A percentile compares a stretch with the other conserved stretches of the same genome.
These are phyloP conservation scores for Neofusicoccum parvum DNA, from an alignment of 2,329 filamentous ascomycete species.

Conservation along the genomic window DNA sequence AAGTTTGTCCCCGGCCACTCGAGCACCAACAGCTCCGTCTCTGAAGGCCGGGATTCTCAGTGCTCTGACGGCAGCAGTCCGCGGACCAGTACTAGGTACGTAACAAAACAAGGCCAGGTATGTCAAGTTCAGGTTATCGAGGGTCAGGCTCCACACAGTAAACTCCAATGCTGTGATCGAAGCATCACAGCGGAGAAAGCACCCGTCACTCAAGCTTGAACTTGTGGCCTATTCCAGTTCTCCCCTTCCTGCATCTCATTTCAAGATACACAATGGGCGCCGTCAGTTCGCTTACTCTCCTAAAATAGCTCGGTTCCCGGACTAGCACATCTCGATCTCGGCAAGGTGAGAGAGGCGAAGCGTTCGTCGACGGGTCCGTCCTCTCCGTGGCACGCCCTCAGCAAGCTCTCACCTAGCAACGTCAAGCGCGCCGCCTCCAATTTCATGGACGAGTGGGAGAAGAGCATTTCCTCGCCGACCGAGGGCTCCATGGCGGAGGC, in stretches of 20 bases:
- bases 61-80: constrained; percentile 48
- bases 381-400: constrained; percentile 69
- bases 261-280: not conserved
- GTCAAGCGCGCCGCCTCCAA: constrained; percentile 81
- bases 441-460: constrained; percentile 91
- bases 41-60: constrained; percentile 50
- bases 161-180: not conserved
- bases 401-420: constrained; percentile 72
- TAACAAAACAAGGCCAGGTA: constrained; percentile 25
- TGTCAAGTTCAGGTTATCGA: constrained; percentile 20
- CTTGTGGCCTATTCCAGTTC: constrained; percentile 21
- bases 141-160: not conserved
- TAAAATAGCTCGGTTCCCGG: constrained; percentile 7
- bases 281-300: not conserved
- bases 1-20: constrained; percentile 41
- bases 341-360: constrained; percentile 11
- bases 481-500: constrained; percentile 16
- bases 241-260: constrained; percentile 30
- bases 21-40: constrained; percentile 49
- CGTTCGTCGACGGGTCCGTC: constrained; percentile 31
- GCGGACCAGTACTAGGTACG: constrained; percentile 57
- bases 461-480: constrained; percentile 33
- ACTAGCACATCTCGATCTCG: constrained; percentile 18
- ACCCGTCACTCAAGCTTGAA: constrained; percentile 14
- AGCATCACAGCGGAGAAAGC: not conserved